These are phyloP conservation scores for Knufia petricola DNA, from an alignment of 2,329 filamentous ascomycete species.

Conservation along the genomic window DNA sequence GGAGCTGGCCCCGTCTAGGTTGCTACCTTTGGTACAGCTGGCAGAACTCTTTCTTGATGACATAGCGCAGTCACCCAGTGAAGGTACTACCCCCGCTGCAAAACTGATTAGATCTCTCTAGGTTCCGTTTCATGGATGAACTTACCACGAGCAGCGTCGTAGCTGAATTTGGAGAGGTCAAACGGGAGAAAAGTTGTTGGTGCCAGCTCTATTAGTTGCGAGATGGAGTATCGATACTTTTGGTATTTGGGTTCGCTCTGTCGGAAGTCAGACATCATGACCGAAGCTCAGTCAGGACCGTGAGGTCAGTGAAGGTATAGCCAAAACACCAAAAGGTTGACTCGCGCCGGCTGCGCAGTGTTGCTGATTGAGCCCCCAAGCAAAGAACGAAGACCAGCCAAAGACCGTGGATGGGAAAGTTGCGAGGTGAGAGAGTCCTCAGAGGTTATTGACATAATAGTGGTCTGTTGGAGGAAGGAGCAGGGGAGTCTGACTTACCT, in stretches of 20 bases:
- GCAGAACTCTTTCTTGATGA: constrained; percentile 15
- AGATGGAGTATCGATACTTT: constrained; percentile 15
- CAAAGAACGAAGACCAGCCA: constrained; percentile 4
- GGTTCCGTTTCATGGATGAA: not conserved
- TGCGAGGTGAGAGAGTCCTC: not conserved
- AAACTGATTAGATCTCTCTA: constrained; percentile 10
- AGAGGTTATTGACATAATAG: not conserved
- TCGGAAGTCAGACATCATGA: constrained; percentile 7
- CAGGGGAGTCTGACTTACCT: not conserved
- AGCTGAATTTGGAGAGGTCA: constrained; percentile 23
- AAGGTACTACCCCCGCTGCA: constrained; percentile 22
- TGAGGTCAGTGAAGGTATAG: constrained; percentile 6
- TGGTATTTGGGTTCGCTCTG: constrained; percentile 1
- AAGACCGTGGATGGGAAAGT: not conserved
- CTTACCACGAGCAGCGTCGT: constrained; percentile 23
- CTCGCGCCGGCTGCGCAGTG: constrained; percentile 3
- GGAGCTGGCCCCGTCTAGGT: constrained; percentile 16
- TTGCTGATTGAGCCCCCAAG: constrained; percentile 1
- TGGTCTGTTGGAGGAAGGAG: not conserved
- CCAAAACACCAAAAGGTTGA: constrained; percentile 8
- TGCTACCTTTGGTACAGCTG: constrained; percentile 17
- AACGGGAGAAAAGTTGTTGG: constrained; percentile 14
- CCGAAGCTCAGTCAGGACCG: not conserved
- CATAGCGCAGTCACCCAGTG: constrained; percentile 21
- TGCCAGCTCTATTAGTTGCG: constrained; percentile 19